Percentiles rank a stretch among this genome's conserved stretches.
Evolutionary conservation across 2,329 filamentous ascomycete genomes (phyloP).

Genomic region (Fusarium caatingaense): DNA sequence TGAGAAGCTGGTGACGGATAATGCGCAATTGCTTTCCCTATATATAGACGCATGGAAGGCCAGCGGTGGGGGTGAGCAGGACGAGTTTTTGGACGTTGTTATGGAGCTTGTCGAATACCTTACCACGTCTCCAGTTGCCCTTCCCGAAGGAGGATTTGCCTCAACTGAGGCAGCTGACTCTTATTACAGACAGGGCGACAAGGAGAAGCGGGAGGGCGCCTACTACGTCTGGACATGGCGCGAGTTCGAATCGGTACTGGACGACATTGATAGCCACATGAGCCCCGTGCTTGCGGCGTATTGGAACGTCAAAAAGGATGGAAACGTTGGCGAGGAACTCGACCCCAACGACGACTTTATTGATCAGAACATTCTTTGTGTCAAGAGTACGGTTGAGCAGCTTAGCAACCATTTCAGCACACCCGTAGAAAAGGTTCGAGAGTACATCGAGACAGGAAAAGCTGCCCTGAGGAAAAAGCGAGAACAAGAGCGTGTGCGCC

Average conservation of each 20-base stretch:
- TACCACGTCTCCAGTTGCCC: constrained; percentile 74
- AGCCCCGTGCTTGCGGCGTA: constrained; percentile 82
- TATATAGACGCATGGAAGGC: constrained; percentile 88
- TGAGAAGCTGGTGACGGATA: constrained; percentile 96
- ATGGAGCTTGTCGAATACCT: constrained; percentile 90
- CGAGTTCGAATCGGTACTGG: constrained; percentile 82
- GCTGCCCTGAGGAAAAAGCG: constrained; percentile 77
- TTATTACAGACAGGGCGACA: constrained; percentile 76
- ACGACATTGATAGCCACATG: constrained; percentile 62
- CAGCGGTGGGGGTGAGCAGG: constrained; percentile 61
- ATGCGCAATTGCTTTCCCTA: constrained; percentile 83
- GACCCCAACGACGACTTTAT: constrained; percentile 95
- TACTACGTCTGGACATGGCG: constrained; percentile 95
- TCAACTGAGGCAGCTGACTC: constrained; percentile 94
- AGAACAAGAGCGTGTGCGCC: constrained; percentile 78
- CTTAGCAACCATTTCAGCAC: constrained; percentile 81
- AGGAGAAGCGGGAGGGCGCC: constrained; percentile 87
- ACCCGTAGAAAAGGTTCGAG: constrained; percentile 73
- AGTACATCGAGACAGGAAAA: constrained; percentile 74
- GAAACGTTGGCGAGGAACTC: constrained; percentile 84
- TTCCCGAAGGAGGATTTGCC: constrained; percentile 79
- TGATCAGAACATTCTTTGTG: constrained; percentile 87
- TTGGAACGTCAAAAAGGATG: constrained; percentile 85
- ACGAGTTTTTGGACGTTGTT: constrained; percentile 81
- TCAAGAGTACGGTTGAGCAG: constrained; percentile 74